Evolutionary conservation across 129 eudicot species (phyloP).

Genomic region (Heracleum sosnowskyi): DNA sequence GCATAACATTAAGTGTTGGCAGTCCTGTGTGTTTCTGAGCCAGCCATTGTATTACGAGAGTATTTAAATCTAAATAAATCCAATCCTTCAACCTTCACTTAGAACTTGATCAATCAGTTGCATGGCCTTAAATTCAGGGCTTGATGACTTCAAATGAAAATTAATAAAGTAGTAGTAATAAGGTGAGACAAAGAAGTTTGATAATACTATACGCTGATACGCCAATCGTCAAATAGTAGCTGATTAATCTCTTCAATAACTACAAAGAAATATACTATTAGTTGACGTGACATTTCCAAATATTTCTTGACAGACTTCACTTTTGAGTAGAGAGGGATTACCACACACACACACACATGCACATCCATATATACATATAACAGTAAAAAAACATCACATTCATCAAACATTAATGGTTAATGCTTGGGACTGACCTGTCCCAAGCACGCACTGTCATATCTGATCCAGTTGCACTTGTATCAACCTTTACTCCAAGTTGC

Average conservation of each 20-base stretch:
- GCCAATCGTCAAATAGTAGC: not conserved
- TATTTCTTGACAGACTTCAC: not conserved
- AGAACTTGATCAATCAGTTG: not conserved
- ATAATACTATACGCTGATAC: too few species aligned
- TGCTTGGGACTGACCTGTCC: constrained; percentile 58
- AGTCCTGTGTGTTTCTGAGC: not conserved
- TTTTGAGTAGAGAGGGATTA: not conserved
- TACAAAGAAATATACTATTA: not conserved
- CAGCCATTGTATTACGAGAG: not conserved
- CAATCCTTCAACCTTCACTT: not conserved
- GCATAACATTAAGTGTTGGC: not conserved
- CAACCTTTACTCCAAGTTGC: constrained; percentile 68
- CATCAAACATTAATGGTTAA: not conserved
- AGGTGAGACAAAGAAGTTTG: not conserved
- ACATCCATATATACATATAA: not conserved
- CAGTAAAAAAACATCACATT: not conserved
- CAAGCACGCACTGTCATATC: constrained; percentile 81
- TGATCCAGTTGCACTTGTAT: constrained; percentile 60
- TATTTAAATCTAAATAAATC: too few species aligned
- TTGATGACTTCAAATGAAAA: not conserved
- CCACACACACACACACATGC: not conserved
- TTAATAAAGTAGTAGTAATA: not conserved
- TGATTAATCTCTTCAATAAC: not conserved
- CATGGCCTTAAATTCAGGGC: not conserved
- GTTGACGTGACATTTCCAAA: not conserved